A percentile compares a stretch with the other conserved stretches of the same genome.
Conservation (phyloP, 495 filamentous ascomycete species). For the Astrocystis sublimbata region DNA sequence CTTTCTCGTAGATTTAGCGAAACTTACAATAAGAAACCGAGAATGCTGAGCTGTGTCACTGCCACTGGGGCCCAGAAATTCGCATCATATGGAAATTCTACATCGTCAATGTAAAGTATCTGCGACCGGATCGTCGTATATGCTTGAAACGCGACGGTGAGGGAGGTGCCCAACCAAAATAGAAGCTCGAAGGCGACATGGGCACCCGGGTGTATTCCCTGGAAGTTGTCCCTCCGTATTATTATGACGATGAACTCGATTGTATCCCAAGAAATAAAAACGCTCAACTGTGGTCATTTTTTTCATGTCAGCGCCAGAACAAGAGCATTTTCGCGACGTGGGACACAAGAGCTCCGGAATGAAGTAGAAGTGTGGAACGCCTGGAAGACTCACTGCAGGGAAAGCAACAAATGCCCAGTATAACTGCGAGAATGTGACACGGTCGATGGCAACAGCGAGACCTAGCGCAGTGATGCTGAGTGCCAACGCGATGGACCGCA, state of each 20-base stretch:
- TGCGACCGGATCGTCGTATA: background rate
- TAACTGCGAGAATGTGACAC: background rate
- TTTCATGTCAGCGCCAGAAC: background rate
- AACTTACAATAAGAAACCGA: constrained; percentile 14
- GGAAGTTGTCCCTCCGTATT: background rate
- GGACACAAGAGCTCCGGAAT: too few species aligned
- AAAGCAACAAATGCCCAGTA: constrained; percentile 3
- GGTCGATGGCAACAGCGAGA: background rate
- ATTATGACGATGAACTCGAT: constrained; percentile 10
- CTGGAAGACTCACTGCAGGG: constrained; percentile 3
- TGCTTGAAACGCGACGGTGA: background rate
- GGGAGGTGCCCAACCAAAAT: background rate
- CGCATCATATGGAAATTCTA: background rate
- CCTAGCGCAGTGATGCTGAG: background rate
- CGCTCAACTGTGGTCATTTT: background rate
- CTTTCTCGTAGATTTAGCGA: background rate
- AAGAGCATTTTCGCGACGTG: too few species aligned
- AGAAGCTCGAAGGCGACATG: constrained; percentile 18
- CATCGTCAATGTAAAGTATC: background rate
- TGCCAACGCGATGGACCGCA: constrained; percentile 7
- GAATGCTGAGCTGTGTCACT: constrained; percentile 12
- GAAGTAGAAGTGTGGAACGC: background rate
- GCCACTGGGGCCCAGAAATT: background rate
- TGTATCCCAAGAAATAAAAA: constrained; percentile 9
- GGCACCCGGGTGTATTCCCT: constrained; percentile 9